Evolutionary conservation across 2,329 filamentous ascomycete species (phyloP).

Genomic region (Sordariomycetes sp.): DNA sequence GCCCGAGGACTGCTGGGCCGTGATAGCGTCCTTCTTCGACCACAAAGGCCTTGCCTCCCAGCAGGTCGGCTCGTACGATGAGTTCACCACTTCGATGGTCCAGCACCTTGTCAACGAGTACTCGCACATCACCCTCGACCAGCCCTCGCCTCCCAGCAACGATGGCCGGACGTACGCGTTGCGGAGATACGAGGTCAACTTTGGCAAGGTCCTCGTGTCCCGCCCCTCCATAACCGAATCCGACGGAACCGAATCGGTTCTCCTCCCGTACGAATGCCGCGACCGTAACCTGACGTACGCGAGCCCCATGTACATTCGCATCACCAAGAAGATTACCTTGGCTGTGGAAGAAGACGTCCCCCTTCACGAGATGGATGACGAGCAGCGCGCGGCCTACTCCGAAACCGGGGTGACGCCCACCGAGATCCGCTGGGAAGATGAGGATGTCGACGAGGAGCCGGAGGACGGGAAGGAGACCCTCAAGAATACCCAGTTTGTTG

Average conservation of each 20-base stretch:
- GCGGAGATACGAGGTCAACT: conserved; percentile 89
- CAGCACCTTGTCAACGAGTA: conserved; percentile 92
- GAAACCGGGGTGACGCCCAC: conserved; percentile 47
- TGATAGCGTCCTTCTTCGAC: conserved; percentile 96
- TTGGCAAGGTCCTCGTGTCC: conserved; percentile 81
- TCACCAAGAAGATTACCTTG: conserved; percentile 74
- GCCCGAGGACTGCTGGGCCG: conserved; percentile 95
- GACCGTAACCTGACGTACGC: conserved; percentile 94
- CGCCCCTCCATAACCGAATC: conserved; percentile 87
- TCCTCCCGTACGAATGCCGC: conserved; percentile 90
- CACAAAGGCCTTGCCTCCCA: conserved; percentile 92
- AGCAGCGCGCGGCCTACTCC: conserved; percentile 44
- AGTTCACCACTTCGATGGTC: conserved; percentile 89
- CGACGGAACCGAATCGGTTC: conserved; percentile 74
- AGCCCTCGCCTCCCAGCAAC: conserved; percentile 68
- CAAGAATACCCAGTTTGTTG: conserved; percentile 75
- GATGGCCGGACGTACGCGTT: conserved; percentile 74
- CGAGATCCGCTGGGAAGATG: conserved; percentile 46
- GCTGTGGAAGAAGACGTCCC: conserved; percentile 66
- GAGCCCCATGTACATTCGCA: conserved; percentile 79
- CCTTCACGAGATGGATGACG: conserved; percentile 57
- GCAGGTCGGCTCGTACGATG: conserved; percentile 96
- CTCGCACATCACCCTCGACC: conserved; percentile 82
- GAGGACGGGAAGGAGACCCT: conserved; percentile 35
- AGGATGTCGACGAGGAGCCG: conserved; percentile 35